phyloP scores from a whole-genome alignment of 148 eudicot species.

The Vaccinium macrocarpon region DNA sequence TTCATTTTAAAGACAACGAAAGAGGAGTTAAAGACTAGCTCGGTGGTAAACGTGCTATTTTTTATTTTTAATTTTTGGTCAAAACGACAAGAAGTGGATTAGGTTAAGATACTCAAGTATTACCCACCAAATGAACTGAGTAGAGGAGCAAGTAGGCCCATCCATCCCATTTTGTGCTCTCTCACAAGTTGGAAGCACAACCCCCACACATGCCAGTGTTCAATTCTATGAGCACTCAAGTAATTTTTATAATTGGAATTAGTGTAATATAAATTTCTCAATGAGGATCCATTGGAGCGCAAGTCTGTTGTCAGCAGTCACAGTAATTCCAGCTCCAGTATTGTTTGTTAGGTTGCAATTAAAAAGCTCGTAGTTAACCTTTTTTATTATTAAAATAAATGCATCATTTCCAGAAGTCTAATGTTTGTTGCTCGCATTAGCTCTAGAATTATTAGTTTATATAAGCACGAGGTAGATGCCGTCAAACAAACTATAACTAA shows the following conservation, averaged over 20 bases:
- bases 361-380: neutral
- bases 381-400: neutral
- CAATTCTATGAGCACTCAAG: neutral
- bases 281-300: too few species aligned
- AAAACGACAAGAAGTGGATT: too few species aligned
- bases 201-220: neutral
- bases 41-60: too few species aligned
- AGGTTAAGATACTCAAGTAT: too few species aligned
- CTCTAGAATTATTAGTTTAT: neutral
- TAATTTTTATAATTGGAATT: neutral
- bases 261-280: too few species aligned
- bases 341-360: too few species aligned
- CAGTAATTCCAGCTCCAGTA: neutral
- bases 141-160: neutral
- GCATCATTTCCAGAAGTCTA: neutral
- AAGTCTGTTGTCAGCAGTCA: neutral
- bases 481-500: neutral
- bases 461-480: neutral
- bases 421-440: neutral
- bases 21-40: too few species aligned
- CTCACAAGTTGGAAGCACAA: neutral
- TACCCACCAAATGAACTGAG: too few species aligned
- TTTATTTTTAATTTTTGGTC: too few species aligned
- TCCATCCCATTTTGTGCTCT: neutral
- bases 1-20: too few species aligned